Conservation (phyloP, 495 filamentous ascomycete genomes). For the Cercophora scortea region DNA sequence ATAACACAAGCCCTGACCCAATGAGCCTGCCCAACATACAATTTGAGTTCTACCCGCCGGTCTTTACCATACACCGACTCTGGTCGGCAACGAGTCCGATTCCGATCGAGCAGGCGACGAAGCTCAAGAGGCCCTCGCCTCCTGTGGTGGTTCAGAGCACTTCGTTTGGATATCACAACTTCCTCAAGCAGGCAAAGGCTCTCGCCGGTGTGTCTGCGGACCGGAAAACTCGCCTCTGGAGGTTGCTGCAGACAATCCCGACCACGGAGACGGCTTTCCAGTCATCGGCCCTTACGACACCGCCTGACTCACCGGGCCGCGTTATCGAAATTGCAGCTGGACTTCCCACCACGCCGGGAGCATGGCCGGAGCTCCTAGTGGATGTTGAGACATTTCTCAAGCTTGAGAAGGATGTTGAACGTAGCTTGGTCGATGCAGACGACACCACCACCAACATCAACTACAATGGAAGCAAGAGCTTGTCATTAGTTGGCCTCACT, state of each 20-base stretch:
- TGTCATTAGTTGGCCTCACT: slow-evolving; percentile 57
- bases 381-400: slow-evolving; percentile 63
- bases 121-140: slow-evolving; percentile 45
- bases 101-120: slow-evolving; percentile 50
- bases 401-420: slow-evolving; percentile 58
- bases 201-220: slow-evolving; percentile 53
- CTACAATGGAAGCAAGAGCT: slow-evolving; percentile 63
- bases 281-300: slow-evolving; percentile 21
- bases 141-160: slow-evolving; percentile 62
- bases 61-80: slow-evolving; percentile 80
- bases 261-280: slow-evolving; percentile 19
- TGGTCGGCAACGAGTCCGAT: slow-evolving; percentile 45
- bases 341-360: slow-evolving; percentile 28
- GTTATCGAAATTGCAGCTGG: slow-evolving; percentile 17
- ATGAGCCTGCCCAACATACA: slow-evolving; percentile 55
- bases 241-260: slow-evolving; percentile 45
- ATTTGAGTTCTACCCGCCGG: slow-evolving; percentile 77
- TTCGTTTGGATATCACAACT: slow-evolving; percentile 57
- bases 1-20: slow-evolving; percentile 59
- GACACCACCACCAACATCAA: slow-evolving; percentile 71
- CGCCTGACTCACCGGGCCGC: slow-evolving; percentile 21
- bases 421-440: slow-evolving; percentile 58
- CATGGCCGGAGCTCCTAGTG: slow-evolving; percentile 60
- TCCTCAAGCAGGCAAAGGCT: slow-evolving; percentile 65
- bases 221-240: slow-evolving; percentile 75